These are phyloP conservation scores for Tardiomyces blankii DNA, from an alignment of 1,139 yeast genomes.

Conservation along the genomic window DNA sequence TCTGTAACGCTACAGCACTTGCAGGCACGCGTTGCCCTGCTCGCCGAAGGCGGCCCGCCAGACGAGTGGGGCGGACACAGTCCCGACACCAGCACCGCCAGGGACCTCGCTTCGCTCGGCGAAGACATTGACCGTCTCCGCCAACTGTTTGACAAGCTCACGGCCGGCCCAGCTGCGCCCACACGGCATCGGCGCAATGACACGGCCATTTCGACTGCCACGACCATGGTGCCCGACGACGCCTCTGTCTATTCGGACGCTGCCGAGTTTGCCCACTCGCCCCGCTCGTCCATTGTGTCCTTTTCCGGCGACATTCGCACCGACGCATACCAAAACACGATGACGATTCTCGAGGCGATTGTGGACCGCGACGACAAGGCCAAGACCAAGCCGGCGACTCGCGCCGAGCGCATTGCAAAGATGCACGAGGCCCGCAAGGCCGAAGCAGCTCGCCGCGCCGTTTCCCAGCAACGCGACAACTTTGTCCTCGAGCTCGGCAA, in stretches of 20 bases:
- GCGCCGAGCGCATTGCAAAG: not conserved
- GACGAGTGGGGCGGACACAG: not conserved
- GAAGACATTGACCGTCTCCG: not conserved
- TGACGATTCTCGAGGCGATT: not conserved
- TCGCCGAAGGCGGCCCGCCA: not conserved
- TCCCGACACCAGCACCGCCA: too few species aligned
- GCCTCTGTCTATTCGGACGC: not conserved
- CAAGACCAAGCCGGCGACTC: not conserved
- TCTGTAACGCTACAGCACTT: not conserved
- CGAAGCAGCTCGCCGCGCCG: not conserved
- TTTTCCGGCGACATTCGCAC: not conserved
- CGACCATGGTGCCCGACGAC: not conserved
- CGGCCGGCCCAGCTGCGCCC: not conserved
- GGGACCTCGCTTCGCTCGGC: not conserved
- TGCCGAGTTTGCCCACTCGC: not conserved
- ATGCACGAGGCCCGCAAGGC: not conserved
- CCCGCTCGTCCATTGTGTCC: not conserved
- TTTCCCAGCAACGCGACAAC: not conserved
- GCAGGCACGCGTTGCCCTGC: not conserved
- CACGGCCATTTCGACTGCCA: not conserved
- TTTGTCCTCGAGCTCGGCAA: slow-evolving; percentile 1
- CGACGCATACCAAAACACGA: not conserved
- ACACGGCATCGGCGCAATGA: not conserved
- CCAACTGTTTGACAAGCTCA: not conserved
- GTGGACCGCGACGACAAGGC: not conserved